Evolutionary conservation across 179 eudicot species (phyloP), one percentile per base, ranked within the genome.

Genomic region (Patellifolia procumbens): DNA sequence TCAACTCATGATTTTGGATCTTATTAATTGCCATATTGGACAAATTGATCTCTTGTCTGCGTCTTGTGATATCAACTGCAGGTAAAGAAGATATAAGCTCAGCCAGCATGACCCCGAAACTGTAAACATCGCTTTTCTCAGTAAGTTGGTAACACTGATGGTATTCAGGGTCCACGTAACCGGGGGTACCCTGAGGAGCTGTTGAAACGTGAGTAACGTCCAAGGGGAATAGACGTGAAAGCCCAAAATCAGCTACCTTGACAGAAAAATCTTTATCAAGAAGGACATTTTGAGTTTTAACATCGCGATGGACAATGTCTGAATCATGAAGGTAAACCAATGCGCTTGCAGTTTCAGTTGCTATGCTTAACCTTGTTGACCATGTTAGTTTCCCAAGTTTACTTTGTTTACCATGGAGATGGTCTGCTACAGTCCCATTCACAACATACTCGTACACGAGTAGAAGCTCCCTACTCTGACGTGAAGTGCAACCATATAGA

Each of bases 391-490:
- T 2, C 24, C 65, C 34, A 0, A 10, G 2, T 12, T 42, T 61
- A 7, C 78, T 68, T 28, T 72, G 53, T 45, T 28, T 67, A 3
- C 85, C 85, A n/a, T 75, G 80, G 12, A 82, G 80, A 65, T 82
- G 85, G 45, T 82, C 85, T 42, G 85, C 85, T 7, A 82, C 82
- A 1, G 85, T 82, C 35, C 85, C 85, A 74, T 82, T 82, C 16
- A 74, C 39, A 37, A 82, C 76, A 20, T 69, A 82, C 72, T 82
- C 85, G 17, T 82, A 82, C 42, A 82, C 81, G 7, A 82, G 85
- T 19, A 82, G 81, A 8, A 82, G 74, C 35, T 82, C 82, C 29
- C 74, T 48, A 49, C 85, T 79, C 8, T 78, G 85, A 13, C 79
- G 82, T 4, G 85, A 64, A 46, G 82, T 82, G 77, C 85, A 82